phyloP scores from a whole-genome alignment of 2,329 filamentous ascomycete genomes.

The Aspergillus nomiae region DNA sequence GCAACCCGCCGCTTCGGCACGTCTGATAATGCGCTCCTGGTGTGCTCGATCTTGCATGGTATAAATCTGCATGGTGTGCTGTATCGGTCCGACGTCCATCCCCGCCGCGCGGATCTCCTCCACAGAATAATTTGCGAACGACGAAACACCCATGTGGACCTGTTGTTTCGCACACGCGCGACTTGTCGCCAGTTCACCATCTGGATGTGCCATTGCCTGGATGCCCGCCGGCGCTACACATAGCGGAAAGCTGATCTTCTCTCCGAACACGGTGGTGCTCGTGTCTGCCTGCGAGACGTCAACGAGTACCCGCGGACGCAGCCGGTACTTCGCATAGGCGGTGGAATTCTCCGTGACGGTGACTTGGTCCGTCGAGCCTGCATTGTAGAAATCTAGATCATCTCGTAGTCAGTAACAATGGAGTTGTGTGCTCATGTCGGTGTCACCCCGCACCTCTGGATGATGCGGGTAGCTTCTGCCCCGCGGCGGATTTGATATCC shows the following conservation, averaged over 20 bases:
- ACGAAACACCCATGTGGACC: slow-evolving; percentile 53
- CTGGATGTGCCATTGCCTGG: slow-evolving; percentile 55
- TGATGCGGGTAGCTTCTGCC: slow-evolving; percentile 3
- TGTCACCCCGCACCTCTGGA: slow-evolving; percentile 3
- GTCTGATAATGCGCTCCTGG: slow-evolving; percentile 28
- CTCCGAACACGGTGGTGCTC: slow-evolving; percentile 47
- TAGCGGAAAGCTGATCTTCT: slow-evolving; percentile 50
- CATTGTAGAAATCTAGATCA: slow-evolving; percentile 56
- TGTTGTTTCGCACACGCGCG: slow-evolving; percentile 46
- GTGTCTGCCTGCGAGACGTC: slow-evolving; percentile 48
- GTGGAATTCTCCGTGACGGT: slow-evolving; percentile 54
- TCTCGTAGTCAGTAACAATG: not conserved
- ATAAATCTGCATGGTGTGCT: slow-evolving; percentile 30
- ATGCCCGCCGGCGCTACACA: slow-evolving; percentile 57
- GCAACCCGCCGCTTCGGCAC: slow-evolving; percentile 37
- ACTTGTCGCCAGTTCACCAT: slow-evolving; percentile 55
- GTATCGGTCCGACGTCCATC: slow-evolving; percentile 20
- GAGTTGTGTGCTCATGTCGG: not conserved
- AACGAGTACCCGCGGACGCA: slow-evolving; percentile 48
- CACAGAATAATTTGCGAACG: slow-evolving; percentile 48
- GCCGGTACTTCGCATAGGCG: slow-evolving; percentile 53
- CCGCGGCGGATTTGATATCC: slow-evolving; percentile 11
- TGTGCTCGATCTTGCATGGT: slow-evolving; percentile 27
- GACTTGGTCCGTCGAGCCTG: slow-evolving; percentile 47
- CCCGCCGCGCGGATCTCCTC: slow-evolving; percentile 48